Conservation (phyloP, 768 basidiomycete species). For the Cubamyces lactineus region DNA sequence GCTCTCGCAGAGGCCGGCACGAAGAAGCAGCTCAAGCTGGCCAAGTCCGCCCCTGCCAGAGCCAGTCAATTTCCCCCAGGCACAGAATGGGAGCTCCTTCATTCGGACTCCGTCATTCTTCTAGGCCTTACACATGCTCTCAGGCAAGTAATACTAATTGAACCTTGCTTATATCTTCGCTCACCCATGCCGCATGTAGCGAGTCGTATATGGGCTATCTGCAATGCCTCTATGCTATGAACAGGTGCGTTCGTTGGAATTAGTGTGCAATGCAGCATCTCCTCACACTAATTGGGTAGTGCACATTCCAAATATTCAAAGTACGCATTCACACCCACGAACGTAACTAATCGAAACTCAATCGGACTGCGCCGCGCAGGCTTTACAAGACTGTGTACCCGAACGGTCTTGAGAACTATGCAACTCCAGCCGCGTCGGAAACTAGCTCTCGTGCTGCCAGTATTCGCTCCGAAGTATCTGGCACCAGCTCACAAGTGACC, state of each 20-base stretch:
- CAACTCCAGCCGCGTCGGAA: constrained; percentile 33
- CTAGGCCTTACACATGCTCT: constrained; percentile 72
- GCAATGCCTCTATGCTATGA: constrained; percentile 73
- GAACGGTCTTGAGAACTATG: constrained; percentile 31
- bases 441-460: constrained; percentile 30
- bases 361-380: constrained; percentile 20
- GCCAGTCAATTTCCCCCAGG: constrained; percentile 57
- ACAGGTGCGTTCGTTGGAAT: constrained; percentile 45
- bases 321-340: constrained; percentile 37
- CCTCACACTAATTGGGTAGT: constrained; percentile 34
- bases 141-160: constrained; percentile 47
- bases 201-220: constrained; percentile 81
- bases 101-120: constrained; percentile 72
- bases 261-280: not conserved
- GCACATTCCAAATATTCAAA: constrained; percentile 79
- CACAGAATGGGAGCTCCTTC: constrained; percentile 76
- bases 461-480: constrained; percentile 29
- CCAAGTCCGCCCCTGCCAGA: constrained; percentile 37
- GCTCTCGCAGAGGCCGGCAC: constrained; percentile 62
- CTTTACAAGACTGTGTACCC: constrained; percentile 37
- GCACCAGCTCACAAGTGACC: constrained; percentile 14
- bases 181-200: constrained; percentile 38
- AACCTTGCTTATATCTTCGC: constrained; percentile 2
- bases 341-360: constrained; percentile 2
- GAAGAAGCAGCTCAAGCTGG: constrained; percentile 49